Evolutionary conservation across 192 early-diverging fungal species (phyloP).

Genomic region (Paraglomus brasilianum): DNA sequence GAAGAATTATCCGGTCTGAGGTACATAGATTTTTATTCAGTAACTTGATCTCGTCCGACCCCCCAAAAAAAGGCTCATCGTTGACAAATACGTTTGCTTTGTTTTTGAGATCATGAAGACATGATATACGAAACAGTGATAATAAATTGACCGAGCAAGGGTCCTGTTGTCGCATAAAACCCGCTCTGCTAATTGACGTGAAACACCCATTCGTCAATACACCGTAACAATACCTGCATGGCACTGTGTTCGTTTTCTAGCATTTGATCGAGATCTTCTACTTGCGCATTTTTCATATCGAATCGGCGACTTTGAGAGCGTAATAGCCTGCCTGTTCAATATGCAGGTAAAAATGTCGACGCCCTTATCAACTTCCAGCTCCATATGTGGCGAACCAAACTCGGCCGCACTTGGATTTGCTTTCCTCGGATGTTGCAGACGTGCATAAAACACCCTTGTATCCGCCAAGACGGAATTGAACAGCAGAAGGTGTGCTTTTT

Average conservation of each 20-base stretch:
- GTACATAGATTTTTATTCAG: constrained; percentile 49
- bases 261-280: constrained; percentile 41
- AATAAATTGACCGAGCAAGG: constrained; percentile 47
- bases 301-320: constrained; percentile 62
- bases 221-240: constrained; percentile 35
- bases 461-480: constrained; percentile 71
- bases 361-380: constrained; percentile 62
- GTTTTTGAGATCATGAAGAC: constrained; percentile 49
- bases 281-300: constrained; percentile 45
- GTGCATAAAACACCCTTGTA: constrained; percentile 61
- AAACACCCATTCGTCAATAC: constrained; percentile 49
- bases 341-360: constrained; percentile 49
- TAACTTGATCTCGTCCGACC: constrained; percentile 49
- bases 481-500: constrained; percentile 50
- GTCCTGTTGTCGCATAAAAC: constrained; percentile 45
- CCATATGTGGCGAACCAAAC: constrained; percentile 51
- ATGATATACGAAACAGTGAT: constrained; percentile 42
- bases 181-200: constrained; percentile 43
- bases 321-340: constrained; percentile 68
- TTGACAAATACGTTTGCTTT: constrained; percentile 55
- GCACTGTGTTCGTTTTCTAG: constrained; percentile 40
- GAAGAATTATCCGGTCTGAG: constrained; percentile 29
- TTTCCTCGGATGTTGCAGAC: constrained; percentile 31
- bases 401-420: constrained; percentile 51
- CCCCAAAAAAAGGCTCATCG: constrained; percentile 57